Evolutionary conservation across 306 rosid genomes (phyloP), one percentile per base, ranked within the genome.

Genomic region (Cicer yamashitae): DNA sequence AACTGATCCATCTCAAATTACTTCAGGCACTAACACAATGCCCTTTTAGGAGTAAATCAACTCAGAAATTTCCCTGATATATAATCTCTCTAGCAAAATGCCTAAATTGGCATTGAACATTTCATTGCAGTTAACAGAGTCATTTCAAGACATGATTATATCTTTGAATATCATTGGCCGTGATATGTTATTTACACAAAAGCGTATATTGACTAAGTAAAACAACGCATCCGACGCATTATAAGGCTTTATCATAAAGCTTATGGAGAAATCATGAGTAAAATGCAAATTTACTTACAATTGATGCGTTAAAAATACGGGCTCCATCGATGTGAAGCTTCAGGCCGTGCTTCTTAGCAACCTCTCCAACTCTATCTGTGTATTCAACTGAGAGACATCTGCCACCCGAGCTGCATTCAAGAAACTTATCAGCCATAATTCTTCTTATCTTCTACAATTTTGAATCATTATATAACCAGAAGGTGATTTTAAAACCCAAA

Each of bases 291-390:
- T 22, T 66, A 82, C 98, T 85, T 77, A 91, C 97, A 84, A 83
- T 83, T 8, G 96, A 81, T 62, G 98, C 93, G 40, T 94, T 94
- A 82, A 94, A 94, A 81, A 94, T 87, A 7, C 97, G 96, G 46
- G 98, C 98, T 58, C 98, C 98, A 74, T 91, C 97, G 62, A 94
- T 89, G 77, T 91, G 98, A 90, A 94, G 97, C 86, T 89, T 89
- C 81, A 91, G 66, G 50, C 96, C 98, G 53, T 94, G 93, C 83
- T 86, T 85, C 90, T 85, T 88, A 47, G 98, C 96, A 66, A 94
- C 40, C 67, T 90, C 94, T 69, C 98, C 97, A 73, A 94, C 97
- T 72, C 79, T 82, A 83, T 94, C 93, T 10, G 86, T 90, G 70
- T 94, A 94, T 72, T 91, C 98, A 61, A 52, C 96, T 6, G 97